Percentiles rank a stretch among this genome's conserved stretches.
These are phyloP conservation scores for Juglanconis juglandina DNA, from an alignment of 2,329 filamentous ascomycete species.

Conservation along the genomic window DNA sequence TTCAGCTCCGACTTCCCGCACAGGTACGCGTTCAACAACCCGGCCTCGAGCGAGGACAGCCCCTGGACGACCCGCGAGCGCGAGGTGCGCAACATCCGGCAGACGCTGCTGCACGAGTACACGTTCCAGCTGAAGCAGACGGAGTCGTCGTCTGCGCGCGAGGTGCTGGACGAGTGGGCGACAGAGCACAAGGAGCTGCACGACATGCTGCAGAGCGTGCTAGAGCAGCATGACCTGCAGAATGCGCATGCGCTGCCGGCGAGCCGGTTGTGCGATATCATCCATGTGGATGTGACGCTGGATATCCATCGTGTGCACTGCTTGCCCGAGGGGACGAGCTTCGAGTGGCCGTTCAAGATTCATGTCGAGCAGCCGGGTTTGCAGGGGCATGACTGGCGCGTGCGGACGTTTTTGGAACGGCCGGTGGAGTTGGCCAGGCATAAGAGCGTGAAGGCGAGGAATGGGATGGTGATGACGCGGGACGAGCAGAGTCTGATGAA, in stretches of 20 bases:
- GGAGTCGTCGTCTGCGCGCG: conserved; percentile 53
- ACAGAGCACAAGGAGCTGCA: conserved; percentile 55
- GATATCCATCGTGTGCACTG: conserved; percentile 55
- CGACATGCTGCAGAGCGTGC: conserved; percentile 46
- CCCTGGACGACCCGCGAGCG: conserved; percentile 39
- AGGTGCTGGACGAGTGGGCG: conserved; percentile 55
- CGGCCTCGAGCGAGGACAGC: conserved; percentile 40
- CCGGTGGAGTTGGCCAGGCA: conserved; percentile 51
- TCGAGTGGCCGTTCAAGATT: conserved; percentile 58
- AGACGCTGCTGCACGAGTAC: conserved; percentile 56
- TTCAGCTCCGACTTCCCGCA: conserved; percentile 52
- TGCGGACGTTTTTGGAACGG: conserved; percentile 55
- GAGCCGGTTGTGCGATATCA: conserved; percentile 52
- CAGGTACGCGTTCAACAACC: conserved; percentile 50
- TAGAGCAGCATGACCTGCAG: conserved; percentile 26
- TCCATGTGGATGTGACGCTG: conserved; percentile 61
- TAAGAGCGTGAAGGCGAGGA: conserved; percentile 33
- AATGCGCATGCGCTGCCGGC: conserved; percentile 27
- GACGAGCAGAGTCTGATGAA: conserved; percentile 45
- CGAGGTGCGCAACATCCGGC: conserved; percentile 37
- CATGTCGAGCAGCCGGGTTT: conserved; percentile 52
- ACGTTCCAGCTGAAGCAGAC: conserved; percentile 51
- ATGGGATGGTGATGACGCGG: conserved; percentile 2
- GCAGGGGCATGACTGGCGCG: conserved; percentile 58
- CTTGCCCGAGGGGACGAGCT: conserved; percentile 57